Base-by-base conservation (phyloP, 2,329 filamentous ascomycete genomes). In the Trichoderma cornu-damae region DNA sequence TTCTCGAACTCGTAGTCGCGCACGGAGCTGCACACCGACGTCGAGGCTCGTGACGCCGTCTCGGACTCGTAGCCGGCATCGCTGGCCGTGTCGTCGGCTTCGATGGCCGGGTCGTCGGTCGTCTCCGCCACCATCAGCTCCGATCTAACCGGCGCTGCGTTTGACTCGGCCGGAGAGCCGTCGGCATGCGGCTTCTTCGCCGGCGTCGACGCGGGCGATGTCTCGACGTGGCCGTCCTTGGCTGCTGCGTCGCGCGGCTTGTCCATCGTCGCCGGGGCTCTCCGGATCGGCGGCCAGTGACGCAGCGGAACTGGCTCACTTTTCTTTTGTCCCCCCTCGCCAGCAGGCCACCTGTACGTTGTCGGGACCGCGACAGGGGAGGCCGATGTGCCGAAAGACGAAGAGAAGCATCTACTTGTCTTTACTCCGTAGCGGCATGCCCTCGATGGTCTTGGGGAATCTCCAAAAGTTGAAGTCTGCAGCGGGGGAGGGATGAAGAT, bases 1-100 rank as follows among this genome's bases (percentile, higher is more conserved):
- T 76, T 76, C 63, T 76, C 73, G 59, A 73, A 76, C 11, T 69
- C 64, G 61, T 74, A 74, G 55, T 75, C 67, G 59, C 69, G 71
- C 26, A 75, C 65, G 55, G 68, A 73, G 3, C 61, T 65, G 1
- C 64, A 53, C 2, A 67, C 47, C 2, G 65, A 67, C 0, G 65
- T 61, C 1, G 65, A 66, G 5, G 53, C 26, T 48, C 34, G 26
- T 46, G 56, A 55, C 26, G 56, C 56, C 14, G 26, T 12, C n/a
- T 55, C 56, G 12, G 42, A 55, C 40, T 55, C 56, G 56, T 58
- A 58, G 49, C 56, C 56, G 14, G 22, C 56, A 26, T 58, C 56
- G 48, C 55, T 57, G 18, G 35, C 26, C 20, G 44, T 16, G 14
- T 58, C 55, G 28, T 55, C 40, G 4, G 44, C 26, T 20, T 56